These are phyloP conservation scores for Neltuma alba DNA, from an alignment of 306 rosid species.

Conservation along the genomic window DNA sequence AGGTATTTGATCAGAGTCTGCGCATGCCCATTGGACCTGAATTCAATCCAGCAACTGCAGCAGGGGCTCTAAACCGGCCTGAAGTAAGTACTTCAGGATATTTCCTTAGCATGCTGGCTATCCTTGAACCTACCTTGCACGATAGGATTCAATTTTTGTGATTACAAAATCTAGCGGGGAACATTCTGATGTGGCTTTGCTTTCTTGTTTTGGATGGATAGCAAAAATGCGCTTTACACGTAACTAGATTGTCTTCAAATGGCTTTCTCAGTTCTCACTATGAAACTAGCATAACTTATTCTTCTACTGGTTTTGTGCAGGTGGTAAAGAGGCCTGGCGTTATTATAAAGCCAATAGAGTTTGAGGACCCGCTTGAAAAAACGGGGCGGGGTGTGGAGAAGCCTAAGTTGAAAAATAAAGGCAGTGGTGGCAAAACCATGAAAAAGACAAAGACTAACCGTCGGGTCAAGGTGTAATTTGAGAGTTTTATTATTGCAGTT, in stretches of 20 bases:
- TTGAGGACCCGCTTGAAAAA: constrained; percentile 64
- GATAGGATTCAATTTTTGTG: not conserved
- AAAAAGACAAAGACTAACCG: constrained; percentile 43
- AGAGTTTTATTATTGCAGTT: constrained; percentile 18
- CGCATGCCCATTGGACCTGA: constrained; percentile 97
- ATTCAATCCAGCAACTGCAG: constrained; percentile 73
- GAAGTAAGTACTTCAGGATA: constrained; percentile 62
- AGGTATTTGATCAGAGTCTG: constrained; percentile 77
- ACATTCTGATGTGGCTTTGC: not conserved
- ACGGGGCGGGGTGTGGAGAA: constrained; percentile 51
- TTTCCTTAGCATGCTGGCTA: constrained; percentile 17
- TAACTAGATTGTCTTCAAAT: not conserved
- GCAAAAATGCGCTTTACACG: not conserved
- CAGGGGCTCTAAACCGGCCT: constrained; percentile 81
- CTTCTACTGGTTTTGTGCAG: constrained; percentile 45
- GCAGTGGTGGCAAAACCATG: constrained; percentile 35
- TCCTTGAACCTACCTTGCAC: constrained; percentile 10
- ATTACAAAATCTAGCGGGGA: not conserved
- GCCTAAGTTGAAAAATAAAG: constrained; percentile 45
- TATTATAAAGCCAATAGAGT: constrained; percentile 74
- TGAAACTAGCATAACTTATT: not conserved
- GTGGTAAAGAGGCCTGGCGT: constrained; percentile 84
- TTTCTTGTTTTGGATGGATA: not conserved
- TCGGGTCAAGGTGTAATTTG: constrained; percentile 5
- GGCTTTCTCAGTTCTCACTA: constrained; percentile 4